phyloP scores from a whole-genome alignment of 1,139 yeast genomes.

The Geotrichum australiense region DNA sequence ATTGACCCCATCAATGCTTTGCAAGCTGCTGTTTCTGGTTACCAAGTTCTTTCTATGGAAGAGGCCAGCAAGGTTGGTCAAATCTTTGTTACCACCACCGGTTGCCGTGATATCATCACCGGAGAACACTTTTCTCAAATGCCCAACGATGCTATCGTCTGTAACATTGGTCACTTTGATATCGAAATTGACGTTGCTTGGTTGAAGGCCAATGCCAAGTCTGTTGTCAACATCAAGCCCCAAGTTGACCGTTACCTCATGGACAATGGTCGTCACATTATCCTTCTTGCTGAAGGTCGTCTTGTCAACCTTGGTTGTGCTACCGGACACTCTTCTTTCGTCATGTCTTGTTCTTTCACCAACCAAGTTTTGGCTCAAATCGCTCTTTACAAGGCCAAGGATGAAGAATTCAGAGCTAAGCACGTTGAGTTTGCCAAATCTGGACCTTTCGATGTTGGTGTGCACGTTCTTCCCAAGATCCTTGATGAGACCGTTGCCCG shows the following conservation, averaged over 20 bases:
- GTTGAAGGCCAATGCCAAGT: constrained; percentile 87
- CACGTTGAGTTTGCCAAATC: constrained; percentile 89
- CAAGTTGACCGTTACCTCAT: constrained; percentile 98
- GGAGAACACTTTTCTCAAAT: constrained; percentile 79
- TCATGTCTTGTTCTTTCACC: constrained; percentile 99
- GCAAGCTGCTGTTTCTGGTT: constrained; percentile 99
- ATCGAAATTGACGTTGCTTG: constrained; percentile 99
- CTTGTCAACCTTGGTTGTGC: constrained; percentile 99
- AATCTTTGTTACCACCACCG: constrained; percentile 98
- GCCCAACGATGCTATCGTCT: constrained; percentile 99
- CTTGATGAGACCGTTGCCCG: constrained; percentile 99
- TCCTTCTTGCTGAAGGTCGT: constrained; percentile 98
- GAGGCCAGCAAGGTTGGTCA: constrained; percentile 93
- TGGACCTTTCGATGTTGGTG: constrained; percentile 88
- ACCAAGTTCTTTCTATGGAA: constrained; percentile 94
- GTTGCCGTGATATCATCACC: constrained; percentile 97
- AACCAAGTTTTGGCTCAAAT: constrained; percentile 99
- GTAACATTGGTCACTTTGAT: constrained; percentile 99
- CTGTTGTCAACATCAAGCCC: constrained; percentile 95
- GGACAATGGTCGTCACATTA: constrained; percentile 86
- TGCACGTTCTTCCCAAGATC: constrained; percentile 95
- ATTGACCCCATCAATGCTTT: constrained; percentile 98
- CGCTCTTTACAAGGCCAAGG: constrained; percentile 90
- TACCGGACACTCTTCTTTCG: constrained; percentile 99
- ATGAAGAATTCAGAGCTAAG: constrained; percentile 69